A percentile compares a stretch with the other conserved stretches of the same genome.
Conservation (phyloP, 768 basidiomycete genomes). For the Suillus subluteus region DNA sequence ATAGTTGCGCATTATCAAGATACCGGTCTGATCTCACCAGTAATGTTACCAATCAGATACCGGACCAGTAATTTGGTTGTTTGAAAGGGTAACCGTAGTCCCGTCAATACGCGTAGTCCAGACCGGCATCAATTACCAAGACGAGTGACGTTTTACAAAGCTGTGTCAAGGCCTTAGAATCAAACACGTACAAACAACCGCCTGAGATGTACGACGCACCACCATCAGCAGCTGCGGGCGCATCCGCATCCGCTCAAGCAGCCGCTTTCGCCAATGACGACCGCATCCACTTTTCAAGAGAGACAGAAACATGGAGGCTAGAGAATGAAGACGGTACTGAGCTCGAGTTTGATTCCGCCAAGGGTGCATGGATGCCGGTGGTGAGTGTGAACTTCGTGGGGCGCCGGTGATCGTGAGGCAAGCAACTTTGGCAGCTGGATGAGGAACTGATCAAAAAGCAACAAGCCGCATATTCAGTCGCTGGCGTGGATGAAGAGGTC, state of each 20-base stretch:
- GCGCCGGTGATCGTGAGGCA: background rate
- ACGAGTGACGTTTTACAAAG: background rate
- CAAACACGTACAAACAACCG: slow-evolving; percentile 46
- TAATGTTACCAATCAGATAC: background rate
- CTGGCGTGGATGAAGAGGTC: slow-evolving; percentile 93
- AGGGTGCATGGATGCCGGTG: slow-evolving; percentile 81
- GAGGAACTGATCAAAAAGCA: slow-evolving; percentile 87
- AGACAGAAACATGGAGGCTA: slow-evolving; percentile 79
- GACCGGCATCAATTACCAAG: background rate
- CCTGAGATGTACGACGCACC: slow-evolving; percentile 39
- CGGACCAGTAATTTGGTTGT: background rate
- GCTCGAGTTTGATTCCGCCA: slow-evolving; percentile 81
- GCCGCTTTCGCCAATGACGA: slow-evolving; percentile 81
- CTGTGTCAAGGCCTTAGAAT: slow-evolving; percentile 17
- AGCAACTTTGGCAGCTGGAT: slow-evolving; percentile 60
- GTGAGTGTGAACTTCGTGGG: slow-evolving; percentile 49
- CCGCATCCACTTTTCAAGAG: slow-evolving; percentile 78
- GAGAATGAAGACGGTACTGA: slow-evolving; percentile 92
- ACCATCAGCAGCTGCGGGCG: slow-evolving; percentile 54
- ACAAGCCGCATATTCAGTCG: slow-evolving; percentile 92
- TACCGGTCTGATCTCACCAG: background rate
- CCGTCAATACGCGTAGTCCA: background rate
- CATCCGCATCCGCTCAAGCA: slow-evolving; percentile 58
- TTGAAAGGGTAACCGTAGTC: background rate
- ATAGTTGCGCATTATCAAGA: background rate